Percentiles rank a stretch among this genome's conserved stretches.
Evolutionary conservation across 2,329 filamentous ascomycete genomes (phyloP).

Genomic region (Trichoderma atroviride): DNA sequence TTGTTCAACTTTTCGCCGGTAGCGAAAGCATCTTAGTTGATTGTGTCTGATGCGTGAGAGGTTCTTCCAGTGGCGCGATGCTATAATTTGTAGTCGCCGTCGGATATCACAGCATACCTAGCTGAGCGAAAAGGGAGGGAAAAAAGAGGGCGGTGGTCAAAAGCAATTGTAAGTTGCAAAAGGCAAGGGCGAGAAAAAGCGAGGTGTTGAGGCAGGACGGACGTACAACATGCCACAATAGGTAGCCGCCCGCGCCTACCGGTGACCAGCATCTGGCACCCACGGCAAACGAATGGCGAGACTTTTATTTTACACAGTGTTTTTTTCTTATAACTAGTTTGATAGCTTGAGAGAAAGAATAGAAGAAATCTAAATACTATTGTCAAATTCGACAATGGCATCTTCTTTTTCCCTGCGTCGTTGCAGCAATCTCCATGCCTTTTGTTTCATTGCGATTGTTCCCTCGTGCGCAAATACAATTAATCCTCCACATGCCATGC

Average conservation of each 20-base stretch:
- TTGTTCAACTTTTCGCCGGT: not conserved
- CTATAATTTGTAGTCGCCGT: not conserved
- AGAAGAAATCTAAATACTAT: not conserved
- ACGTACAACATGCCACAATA: conserved; percentile 19
- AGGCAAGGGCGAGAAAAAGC: conserved; percentile 2
- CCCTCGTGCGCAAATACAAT: not conserved
- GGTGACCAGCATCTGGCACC: conserved; percentile 17
- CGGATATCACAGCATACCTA: too few relatives aligned
- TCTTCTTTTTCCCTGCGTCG: not conserved
- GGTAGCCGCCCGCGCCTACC: conserved; percentile 23
- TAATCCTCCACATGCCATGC: not conserved
- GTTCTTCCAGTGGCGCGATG: not conserved
- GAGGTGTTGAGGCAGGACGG: conserved; percentile 7
- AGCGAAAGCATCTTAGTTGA: conserved; percentile 8
- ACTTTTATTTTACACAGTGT: not conserved
- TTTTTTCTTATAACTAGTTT: not conserved
- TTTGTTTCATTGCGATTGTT: not conserved
- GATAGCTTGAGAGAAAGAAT: not conserved
- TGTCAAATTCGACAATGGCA: not conserved
- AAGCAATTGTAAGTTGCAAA: conserved; percentile 3
- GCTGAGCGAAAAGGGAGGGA: not conserved
- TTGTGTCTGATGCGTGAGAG: not conserved
- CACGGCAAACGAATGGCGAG: not conserved
- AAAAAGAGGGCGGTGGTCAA: not conserved
- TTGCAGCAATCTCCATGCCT: not conserved